Conservation (phyloP, 1,139 yeast genomes). For the Saccharomyces hybrid region DNA sequence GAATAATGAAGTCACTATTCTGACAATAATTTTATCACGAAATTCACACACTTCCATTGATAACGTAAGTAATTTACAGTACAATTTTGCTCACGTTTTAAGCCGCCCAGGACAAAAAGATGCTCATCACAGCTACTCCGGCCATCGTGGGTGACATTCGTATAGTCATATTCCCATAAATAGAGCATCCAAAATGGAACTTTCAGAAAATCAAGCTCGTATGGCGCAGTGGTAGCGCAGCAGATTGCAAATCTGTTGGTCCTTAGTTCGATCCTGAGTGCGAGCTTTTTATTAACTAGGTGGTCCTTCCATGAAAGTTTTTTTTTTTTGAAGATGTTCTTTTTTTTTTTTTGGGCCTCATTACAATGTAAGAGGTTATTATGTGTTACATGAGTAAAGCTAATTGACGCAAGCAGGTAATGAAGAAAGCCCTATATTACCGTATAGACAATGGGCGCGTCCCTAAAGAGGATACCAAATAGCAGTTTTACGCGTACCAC, state of each 20-base stretch:
- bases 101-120: too few species aligned
- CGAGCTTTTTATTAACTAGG: constrained; percentile 41
- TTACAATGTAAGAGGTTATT: not conserved
- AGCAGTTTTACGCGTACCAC: not conserved
- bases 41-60: too few species aligned
- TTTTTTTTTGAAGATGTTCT: not conserved
- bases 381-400: not conserved
- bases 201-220: constrained; percentile 38
- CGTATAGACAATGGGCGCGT: not conserved
- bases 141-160: too few species aligned
- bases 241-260: constrained; percentile 89
- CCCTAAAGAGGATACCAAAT: not conserved
- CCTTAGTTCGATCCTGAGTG: constrained; percentile 81
- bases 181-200: too few species aligned
- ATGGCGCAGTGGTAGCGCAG: constrained; percentile 92
- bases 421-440: not conserved
- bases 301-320: not conserved
- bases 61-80: too few species aligned
- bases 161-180: too few species aligned
- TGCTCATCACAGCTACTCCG: too few species aligned
- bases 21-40: too few species aligned
- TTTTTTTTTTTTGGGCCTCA: not conserved
- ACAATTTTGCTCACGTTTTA: too few species aligned
- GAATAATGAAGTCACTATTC: too few species aligned
- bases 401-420: not conserved